phyloP scores from a whole-genome alignment of 345 rosid species.

The Citrus sp. region DNA sequence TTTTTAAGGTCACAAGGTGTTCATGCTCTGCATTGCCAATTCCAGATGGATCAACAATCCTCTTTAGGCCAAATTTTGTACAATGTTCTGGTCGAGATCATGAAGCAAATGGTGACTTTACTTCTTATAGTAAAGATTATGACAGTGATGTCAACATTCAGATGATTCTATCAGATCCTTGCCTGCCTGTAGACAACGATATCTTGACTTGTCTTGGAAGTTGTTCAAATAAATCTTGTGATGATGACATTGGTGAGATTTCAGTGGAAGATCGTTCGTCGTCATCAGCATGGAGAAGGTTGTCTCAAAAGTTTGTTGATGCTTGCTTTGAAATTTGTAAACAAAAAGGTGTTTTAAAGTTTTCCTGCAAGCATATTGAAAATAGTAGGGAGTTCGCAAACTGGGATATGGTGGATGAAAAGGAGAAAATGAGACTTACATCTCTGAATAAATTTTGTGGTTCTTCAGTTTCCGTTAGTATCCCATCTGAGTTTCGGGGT shows the following conservation, averaged over 20 bases:
- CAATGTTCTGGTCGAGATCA: constrained; percentile 30
- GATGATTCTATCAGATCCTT: constrained; percentile 63
- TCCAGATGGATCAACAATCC: constrained; percentile 65
- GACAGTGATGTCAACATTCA: constrained; percentile 48
- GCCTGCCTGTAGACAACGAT: constrained; percentile 61
- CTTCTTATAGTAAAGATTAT: constrained; percentile 29
- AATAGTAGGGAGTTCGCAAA: constrained; percentile 31
- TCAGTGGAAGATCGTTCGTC: constrained; percentile 71
- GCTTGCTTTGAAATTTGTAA: constrained; percentile 45
- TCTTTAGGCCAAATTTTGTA: constrained; percentile 34
- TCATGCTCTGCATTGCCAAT: constrained; percentile 59
- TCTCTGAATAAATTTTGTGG: constrained; percentile 64
- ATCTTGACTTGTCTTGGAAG: constrained; percentile 51
- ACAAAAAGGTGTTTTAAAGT: constrained; percentile 40
- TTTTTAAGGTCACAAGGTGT: constrained; percentile 78
- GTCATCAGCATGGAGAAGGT: constrained; percentile 68
- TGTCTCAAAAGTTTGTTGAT: constrained; percentile 60
- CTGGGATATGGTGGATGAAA: constrained; percentile 40
- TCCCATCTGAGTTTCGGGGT: constrained; percentile 36
- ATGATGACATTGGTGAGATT: constrained; percentile 67
- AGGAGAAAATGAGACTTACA: constrained; percentile 26
- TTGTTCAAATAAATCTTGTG: constrained; percentile 24
- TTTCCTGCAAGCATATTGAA: constrained; percentile 65
- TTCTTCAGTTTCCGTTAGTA: constrained; percentile 31
- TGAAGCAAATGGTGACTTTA: constrained; percentile 27